These are phyloP conservation scores for Neospora caninum DNA, from an alignment of 169 alveolate genomes.

Conservation along the genomic window DNA sequence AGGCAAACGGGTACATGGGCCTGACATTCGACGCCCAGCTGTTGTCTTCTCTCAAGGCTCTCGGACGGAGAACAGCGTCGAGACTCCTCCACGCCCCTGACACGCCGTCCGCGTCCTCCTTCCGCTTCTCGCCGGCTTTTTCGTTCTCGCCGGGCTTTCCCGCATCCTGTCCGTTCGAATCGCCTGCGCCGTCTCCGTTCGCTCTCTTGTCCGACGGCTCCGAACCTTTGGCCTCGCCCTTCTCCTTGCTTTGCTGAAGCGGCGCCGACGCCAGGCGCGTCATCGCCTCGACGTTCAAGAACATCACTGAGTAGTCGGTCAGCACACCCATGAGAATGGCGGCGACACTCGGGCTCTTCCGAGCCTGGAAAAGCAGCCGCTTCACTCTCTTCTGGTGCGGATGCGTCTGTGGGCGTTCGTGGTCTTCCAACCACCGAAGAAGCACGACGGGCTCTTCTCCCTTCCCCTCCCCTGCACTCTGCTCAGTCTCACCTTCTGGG, in stretches of 20 bases:
- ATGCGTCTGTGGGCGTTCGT: slow-evolving; percentile 44
- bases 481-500: not conserved
- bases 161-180: not conserved
- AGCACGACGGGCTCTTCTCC: not conserved
- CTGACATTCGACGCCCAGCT: not conserved
- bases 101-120: not conserved
- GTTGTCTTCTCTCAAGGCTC: not conserved
- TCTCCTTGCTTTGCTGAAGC: not conserved
- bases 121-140: not conserved
- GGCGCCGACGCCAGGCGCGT: slow-evolving; percentile 25
- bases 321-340: slow-evolving; percentile 43
- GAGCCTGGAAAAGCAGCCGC: slow-evolving; percentile 55
- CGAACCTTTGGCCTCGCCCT: not conserved
- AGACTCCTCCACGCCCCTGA: not conserved
- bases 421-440: slow-evolving; percentile 56
- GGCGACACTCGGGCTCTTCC: slow-evolving; percentile 45
- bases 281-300: slow-evolving; percentile 44
- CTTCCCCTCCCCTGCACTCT: not conserved
- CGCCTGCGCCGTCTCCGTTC: not conserved
- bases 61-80: not conserved
- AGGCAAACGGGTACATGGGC: slow-evolving; percentile 49
- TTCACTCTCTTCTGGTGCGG: slow-evolving; percentile 57
- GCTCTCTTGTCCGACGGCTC: not conserved
- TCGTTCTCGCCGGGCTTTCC: not conserved
- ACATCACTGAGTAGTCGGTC: slow-evolving; percentile 39